These are phyloP conservation scores for Chytriomyces hyalinus DNA, from an alignment of 192 early-diverging fungal genomes.

Conservation along the genomic window DNA sequence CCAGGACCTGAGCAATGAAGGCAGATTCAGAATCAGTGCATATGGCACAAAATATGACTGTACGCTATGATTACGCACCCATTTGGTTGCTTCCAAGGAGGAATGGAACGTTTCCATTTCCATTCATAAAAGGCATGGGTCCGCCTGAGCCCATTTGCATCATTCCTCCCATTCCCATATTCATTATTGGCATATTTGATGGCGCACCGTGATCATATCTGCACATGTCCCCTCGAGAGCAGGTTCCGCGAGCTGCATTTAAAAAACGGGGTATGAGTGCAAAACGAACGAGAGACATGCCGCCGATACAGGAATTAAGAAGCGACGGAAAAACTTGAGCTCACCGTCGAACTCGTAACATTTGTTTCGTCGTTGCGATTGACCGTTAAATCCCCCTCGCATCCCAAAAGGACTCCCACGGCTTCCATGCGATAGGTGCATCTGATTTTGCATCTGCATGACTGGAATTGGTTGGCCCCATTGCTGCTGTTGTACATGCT, in stretches of 20 bases:
- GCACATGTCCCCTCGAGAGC: conserved; percentile 80
- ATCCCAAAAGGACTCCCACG: too few relatives aligned
- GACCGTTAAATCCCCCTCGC: too few relatives aligned
- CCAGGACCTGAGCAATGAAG: too few relatives aligned
- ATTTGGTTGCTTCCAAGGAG: too few relatives aligned
- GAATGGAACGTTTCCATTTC: too few relatives aligned
- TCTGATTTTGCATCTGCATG: conserved; percentile 24
- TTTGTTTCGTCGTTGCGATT: too few relatives aligned
- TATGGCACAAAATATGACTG: too few relatives aligned
- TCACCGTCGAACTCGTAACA: conserved; percentile 82
- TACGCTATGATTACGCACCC: too few relatives aligned
- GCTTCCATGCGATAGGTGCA: too few relatives aligned
- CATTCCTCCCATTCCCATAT: conserved; percentile 26
- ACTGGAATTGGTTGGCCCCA: conserved; percentile 14
- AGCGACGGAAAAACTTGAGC: neutral
- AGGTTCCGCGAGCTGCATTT: conserved; percentile 73
- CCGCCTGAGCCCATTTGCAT: neutral
- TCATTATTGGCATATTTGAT: conserved; percentile 58
- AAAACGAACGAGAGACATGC: neutral
- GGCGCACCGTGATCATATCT: conserved; percentile 74
- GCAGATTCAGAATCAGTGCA: too few relatives aligned
- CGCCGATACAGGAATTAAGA: conserved; percentile 5
- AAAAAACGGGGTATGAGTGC: conserved; percentile 3
- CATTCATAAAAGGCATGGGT: neutral
- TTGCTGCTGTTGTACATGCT: conserved; percentile 25